A percentile compares a stretch with the other conserved stretches of the same genome.
phyloP scores from a whole-genome alignment of 306 rosid species.

The Canavalia ensiformis region DNA sequence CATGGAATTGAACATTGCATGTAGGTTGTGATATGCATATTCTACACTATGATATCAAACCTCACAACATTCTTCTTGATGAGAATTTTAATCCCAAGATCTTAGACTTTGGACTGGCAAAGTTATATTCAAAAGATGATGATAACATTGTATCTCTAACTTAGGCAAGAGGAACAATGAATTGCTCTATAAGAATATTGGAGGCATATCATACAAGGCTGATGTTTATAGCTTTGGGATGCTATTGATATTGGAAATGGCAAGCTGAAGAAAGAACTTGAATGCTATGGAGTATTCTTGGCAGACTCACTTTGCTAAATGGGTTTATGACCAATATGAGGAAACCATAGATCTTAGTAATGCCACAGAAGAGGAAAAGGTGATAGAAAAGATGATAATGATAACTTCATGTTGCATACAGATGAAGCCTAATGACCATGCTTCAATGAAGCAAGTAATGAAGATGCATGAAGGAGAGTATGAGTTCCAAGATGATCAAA shows the following conservation, averaged over 20 bases:
- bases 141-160: neutral
- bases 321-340: constrained; percentile 41
- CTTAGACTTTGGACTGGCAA: constrained; percentile 22
- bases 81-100: neutral
- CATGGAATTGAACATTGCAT: constrained; percentile 28
- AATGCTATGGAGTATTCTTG: constrained; percentile 31
- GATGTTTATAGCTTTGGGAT: constrained; percentile 21
- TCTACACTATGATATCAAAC: constrained; percentile 35
- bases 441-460: constrained; percentile 32
- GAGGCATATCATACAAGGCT: constrained; percentile 21
- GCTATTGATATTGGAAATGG: constrained; percentile 32
- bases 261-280: constrained; percentile 8
- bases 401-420: constrained; percentile 25
- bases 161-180: constrained; percentile 18
- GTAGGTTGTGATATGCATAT: constrained; percentile 34
- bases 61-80: neutral
- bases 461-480: constrained; percentile 42
- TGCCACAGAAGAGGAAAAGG: constrained; percentile 39
- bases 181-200: neutral
- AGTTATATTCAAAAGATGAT: constrained; percentile 2
- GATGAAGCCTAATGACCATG: constrained; percentile 35
- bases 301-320: constrained; percentile 34
- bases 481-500: neutral
- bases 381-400: constrained; percentile 8
- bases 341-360: neutral